phyloP scores from a whole-genome alignment of 2,329 filamentous ascomycete species.

The Atkinsonella texensis region DNA sequence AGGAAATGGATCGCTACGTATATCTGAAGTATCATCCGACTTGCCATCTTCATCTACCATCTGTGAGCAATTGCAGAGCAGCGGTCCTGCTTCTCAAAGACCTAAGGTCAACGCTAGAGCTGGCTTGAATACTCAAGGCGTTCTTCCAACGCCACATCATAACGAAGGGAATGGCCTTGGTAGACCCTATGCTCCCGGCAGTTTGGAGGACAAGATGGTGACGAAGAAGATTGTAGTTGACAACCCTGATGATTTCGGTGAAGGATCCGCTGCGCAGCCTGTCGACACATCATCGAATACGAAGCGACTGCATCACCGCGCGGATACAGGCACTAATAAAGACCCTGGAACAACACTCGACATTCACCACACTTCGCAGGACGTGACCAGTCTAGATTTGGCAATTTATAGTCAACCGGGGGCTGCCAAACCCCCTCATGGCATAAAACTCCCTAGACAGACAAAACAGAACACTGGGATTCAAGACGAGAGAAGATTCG shows the following conservation, averaged over 20 bases:
- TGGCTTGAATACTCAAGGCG: background rate
- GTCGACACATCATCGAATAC: too few relatives aligned
- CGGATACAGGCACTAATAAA: too few relatives aligned
- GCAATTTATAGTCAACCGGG: slow-evolving; percentile 26
- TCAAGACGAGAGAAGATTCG: slow-evolving; percentile 25
- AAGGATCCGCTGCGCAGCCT: too few relatives aligned
- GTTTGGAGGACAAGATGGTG: background rate
- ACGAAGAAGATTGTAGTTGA: background rate
- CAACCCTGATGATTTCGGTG: too few relatives aligned
- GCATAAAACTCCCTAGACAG: slow-evolving; percentile 9
- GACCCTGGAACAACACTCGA: background rate
- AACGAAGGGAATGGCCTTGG: background rate
- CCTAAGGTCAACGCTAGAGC: background rate
- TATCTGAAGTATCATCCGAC: background rate
- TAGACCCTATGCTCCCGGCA: background rate
- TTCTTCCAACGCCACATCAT: background rate
- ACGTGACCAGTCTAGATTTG: slow-evolving; percentile 22
- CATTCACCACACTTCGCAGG: background rate
- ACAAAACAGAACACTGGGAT: background rate
- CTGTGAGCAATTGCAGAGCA: background rate
- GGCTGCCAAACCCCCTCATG: slow-evolving; percentile 13
- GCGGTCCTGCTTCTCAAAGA: background rate
- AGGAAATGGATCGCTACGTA: background rate
- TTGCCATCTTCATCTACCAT: background rate
- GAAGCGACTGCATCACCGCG: too few relatives aligned